Percentiles rank a stretch among this genome's conserved stretches.
phyloP scores from a whole-genome alignment of 495 filamentous ascomycete genomes.

The Podospora anserina region DNA sequence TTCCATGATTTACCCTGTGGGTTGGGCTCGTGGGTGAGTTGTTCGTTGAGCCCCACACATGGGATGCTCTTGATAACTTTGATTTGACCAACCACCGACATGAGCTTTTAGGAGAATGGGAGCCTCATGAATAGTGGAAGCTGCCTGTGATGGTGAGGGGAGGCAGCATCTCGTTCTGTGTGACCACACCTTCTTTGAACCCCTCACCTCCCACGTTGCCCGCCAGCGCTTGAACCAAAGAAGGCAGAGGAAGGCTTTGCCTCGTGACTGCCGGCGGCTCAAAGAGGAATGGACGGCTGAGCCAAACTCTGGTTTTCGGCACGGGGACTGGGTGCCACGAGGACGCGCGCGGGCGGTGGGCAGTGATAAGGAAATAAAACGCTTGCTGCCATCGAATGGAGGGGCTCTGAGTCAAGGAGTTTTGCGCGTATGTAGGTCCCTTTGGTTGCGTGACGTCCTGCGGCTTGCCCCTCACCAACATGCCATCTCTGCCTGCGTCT shows the following conservation, averaged over 20 bases:
- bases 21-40: constrained; percentile 11
- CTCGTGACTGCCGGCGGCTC: constrained; percentile 13
- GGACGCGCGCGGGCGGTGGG: constrained; percentile 5
- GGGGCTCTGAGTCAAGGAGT: constrained; percentile 23
- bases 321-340: neutral
- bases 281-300: neutral
- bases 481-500: neutral
- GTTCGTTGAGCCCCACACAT: constrained; percentile 13
- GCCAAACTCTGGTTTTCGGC: constrained; percentile 1
- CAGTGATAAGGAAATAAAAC: constrained; percentile 14
- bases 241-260: constrained; percentile 8
- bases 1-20: constrained; percentile 20
- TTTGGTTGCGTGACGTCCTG: constrained; percentile 15
- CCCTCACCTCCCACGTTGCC: neutral
- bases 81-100: constrained; percentile 7
- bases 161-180: neutral
- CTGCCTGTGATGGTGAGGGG: neutral
- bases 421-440: neutral
- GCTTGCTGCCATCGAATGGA: constrained; percentile 17
- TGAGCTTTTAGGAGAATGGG: neutral
- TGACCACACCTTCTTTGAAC: neutral
- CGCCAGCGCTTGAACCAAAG: neutral
- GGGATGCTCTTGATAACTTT: neutral
- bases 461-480: constrained; percentile 12
- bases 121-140: neutral